These are phyloP conservation scores for Hypoxylon sp. DNA, from an alignment of 2,329 filamentous ascomycete genomes.

Conservation along the genomic window DNA sequence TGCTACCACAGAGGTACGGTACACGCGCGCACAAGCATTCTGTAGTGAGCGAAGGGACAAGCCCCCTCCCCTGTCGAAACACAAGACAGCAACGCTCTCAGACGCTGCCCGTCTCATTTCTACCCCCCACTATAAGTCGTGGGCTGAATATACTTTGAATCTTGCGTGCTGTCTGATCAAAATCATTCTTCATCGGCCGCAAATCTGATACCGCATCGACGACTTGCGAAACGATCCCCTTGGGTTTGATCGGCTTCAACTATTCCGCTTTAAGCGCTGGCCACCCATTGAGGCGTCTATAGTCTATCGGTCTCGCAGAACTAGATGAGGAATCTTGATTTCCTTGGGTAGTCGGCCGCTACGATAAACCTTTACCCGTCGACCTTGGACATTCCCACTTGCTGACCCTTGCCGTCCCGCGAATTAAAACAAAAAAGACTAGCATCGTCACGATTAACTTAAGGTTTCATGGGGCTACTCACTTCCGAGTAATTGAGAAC, in stretches of 20 bases:
- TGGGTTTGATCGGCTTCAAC: conserved; percentile 61
- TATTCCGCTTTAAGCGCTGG: conserved; percentile 45
- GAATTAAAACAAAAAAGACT: conserved; percentile 39
- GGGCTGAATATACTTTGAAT: conserved; percentile 37
- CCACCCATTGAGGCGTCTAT: conserved; percentile 22
- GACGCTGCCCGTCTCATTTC: conserved; percentile 63
- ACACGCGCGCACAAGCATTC: conserved; percentile 32
- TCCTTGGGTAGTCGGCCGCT: conserved; percentile 15
- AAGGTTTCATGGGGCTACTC: conserved; percentile 59
- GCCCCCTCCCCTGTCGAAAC: conserved; percentile 57
- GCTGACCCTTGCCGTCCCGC: conserved; percentile 31
- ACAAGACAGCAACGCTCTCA: conserved; percentile 54
- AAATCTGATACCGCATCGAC: conserved; percentile 58
- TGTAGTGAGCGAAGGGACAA: conserved; percentile 32
- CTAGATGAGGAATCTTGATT: conserved; percentile 36
- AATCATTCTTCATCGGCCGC: conserved; percentile 46
- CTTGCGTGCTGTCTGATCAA: conserved; percentile 48
- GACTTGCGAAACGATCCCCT: conserved; percentile 62
- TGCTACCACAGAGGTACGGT: conserved; percentile 9
- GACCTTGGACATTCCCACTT: conserved; percentile 34
- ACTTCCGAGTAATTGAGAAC: conserved; percentile 56
- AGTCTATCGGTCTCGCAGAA: conserved; percentile 35
- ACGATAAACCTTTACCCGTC: conserved; percentile 47
- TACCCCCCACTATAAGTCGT: conserved; percentile 40
- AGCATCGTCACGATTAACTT: conserved; percentile 51